Evolutionary conservation across 345 rosid species (phyloP).

Genomic region (Arabis alpina): DNA sequence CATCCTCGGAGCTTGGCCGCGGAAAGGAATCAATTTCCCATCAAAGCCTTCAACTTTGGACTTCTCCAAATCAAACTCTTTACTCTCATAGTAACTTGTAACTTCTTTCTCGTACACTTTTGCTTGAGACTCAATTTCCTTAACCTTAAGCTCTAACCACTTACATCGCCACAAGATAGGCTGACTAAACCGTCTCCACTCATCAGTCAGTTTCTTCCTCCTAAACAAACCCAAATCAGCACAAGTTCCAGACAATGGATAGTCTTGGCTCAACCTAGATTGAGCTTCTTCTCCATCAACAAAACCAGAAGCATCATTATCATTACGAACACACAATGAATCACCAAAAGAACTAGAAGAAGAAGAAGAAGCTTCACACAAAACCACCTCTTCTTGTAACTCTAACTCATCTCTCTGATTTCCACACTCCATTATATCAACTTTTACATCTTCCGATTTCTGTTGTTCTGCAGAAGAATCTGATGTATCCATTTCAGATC

Average conservation of each 20-base stretch:
- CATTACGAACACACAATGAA: constrained; percentile 48
- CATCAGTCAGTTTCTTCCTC: constrained; percentile 64
- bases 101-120: constrained; percentile 61
- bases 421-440: constrained; percentile 54
- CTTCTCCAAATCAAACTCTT: constrained; percentile 50
- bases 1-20: constrained; percentile 45
- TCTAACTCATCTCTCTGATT: constrained; percentile 24
- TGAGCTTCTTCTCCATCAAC: constrained; percentile 66
- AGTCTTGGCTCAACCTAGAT: constrained; percentile 46
- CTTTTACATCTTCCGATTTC: constrained; percentile 35
- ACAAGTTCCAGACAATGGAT: constrained; percentile 32
- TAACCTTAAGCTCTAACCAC: constrained; percentile 74
- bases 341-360: constrained; percentile 80
- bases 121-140: constrained; percentile 58
- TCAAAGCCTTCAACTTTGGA: constrained; percentile 46
- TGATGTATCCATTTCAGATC: constrained; percentile 35
- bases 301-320: constrained; percentile 36
- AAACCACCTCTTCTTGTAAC: constrained; percentile 42
- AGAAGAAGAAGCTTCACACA: constrained; percentile 60
- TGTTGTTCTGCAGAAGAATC: constrained; percentile 20
- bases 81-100: constrained; percentile 47
- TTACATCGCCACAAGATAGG: constrained; percentile 78
- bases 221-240: constrained; percentile 38
- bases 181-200: constrained; percentile 64
- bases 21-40: constrained; percentile 59